Base-by-base conservation (phyloP, 164 flowering plant species). In the Macadamia tetraphylla region DNA sequence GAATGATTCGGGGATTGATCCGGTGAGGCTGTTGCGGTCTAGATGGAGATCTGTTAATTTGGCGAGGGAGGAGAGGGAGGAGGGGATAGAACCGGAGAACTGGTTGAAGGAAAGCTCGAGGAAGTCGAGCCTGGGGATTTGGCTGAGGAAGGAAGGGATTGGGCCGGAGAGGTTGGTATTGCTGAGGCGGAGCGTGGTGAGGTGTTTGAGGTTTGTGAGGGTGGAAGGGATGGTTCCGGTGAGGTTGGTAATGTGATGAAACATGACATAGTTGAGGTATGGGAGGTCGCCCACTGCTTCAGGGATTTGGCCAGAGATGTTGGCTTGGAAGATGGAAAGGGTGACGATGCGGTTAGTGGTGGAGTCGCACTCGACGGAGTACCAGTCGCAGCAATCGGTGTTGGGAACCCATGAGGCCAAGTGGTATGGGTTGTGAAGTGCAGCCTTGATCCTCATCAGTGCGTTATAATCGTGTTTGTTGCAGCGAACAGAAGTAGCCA, bases 351-450 rank as follows among this genome's bases (percentile, higher is more conserved):
- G 94, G 79, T 80, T 60, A 66, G 81, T 77, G 48, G 59, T 65
- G 58, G 2, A 61, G 75, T 85, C 77, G 67, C 96, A 92, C 1
- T 74, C 69, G 67, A 88, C 76, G 8, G 61, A 14, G 74, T 83
- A 77, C 96, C 98, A 89, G 43, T 64, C 43, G 67, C 97, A 89
- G 76, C 95, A 91, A 66, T 85, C 92, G 13, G 76, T 67, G 60
- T 70, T 64, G 49, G 75, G 71, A 23, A 48, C 55, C 90, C 88
- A 89, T 0, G 94, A 88, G 75, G 86, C 79, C 3, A 90, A 77
- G 57, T 46, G 60, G 81, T 83, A 82, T 6, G 96, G 88, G n/a
- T n/a, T n/a, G 73, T 88, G 72, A 1, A 89, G 75, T 63, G 77
- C 67, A 29, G 76, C 14, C 67, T 90, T 90, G 77, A 93, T 86